These are phyloP conservation scores for Malassezia dermatis DNA, from an alignment of 1,284 basidiomycete species.

Conservation along the genomic window DNA sequence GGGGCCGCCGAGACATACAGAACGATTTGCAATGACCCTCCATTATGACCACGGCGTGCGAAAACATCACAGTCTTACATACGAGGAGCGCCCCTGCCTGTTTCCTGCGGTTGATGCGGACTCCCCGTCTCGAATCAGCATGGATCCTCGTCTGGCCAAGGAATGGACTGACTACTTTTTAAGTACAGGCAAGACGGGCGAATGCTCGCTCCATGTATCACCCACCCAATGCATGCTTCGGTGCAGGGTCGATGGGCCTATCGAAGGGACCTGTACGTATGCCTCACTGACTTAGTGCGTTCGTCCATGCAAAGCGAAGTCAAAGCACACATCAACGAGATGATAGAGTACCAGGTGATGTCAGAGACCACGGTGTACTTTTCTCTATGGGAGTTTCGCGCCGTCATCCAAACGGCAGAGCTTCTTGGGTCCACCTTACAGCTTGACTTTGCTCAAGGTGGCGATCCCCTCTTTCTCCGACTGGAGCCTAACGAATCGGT, in stretches of 20 bases:
- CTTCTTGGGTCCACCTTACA: conserved; percentile 14
- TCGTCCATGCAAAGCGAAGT: conserved; percentile 28
- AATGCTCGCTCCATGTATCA: conserved; percentile 22
- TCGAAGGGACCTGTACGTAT: conserved; percentile 3
- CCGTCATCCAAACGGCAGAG: conserved; percentile 25
- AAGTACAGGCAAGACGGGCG: conserved; percentile 21
- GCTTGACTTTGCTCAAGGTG: conserved; percentile 26
- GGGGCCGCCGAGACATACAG: neutral
- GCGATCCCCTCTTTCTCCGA: conserved; percentile 30
- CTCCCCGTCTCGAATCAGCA: conserved; percentile 22
- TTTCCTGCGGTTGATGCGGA: conserved; percentile 24
- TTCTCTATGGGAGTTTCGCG: conserved; percentile 31
- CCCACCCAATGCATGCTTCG: conserved; percentile 19
- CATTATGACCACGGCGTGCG: conserved; percentile 17
- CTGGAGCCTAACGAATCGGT: conserved; percentile 17
- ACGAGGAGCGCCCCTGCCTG: conserved; percentile 25
- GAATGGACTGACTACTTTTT: conserved; percentile 36
- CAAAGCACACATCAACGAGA: conserved; percentile 21
- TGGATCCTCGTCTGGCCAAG: conserved; percentile 17
- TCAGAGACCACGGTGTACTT: conserved; percentile 21
- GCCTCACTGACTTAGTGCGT: neutral
- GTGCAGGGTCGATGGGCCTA: conserved; percentile 16
- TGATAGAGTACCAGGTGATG: conserved; percentile 21
- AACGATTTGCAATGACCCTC: neutral
- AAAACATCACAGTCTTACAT: conserved; percentile 33